Base-by-base conservation (phyloP, 768 basidiomycete genomes). In the Suillus americanus region DNA sequence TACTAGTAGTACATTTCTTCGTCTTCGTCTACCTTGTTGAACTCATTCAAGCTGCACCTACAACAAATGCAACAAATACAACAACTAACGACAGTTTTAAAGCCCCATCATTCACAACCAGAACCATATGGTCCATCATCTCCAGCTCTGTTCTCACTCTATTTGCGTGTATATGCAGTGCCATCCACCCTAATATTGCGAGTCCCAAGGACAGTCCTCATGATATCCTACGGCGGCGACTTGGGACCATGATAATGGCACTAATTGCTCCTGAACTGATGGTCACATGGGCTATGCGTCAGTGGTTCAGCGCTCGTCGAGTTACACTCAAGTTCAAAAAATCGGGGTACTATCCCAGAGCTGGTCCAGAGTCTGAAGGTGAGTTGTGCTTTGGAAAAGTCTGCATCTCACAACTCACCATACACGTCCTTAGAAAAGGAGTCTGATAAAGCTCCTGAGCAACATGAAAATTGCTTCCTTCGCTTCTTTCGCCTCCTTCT, bases 131-230 rank as follows among this genome's bases (percentile, higher is more conserved):
- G 48, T 25, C 13, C 0, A 50, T 50, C 48, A 13, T 50, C 6
- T 50, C 48, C 48, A 50, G 75, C 50, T 76, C 72, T 51, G 30
- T 72, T 33, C 61, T 65, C 8, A 72, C 71, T 1, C 65, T 76
- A 4, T 69, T 74, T 20, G 61, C 72, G 0, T 75, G 72, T 40
- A 71, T 66, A 8, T 76, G 70, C 69, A 62, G 68, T 14, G 66
- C 73, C 20, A 62, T 73, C 14, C 73, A 76, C 53, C 71, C 73
- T 1, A 73, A 76, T 46, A 65, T 75, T 23, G 74, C 70, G 1
- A 50, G 45, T 37, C 61, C 45, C 3, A 9, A 37, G 10, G 20
- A 50, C 18, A n/a, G 61, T 6, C 20, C 7, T 5, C 8, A 10
- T 35, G 14, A 30, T 9, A 40, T 43, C 46, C 16, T 59, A 43